phyloP scores from a whole-genome alignment of 208 protist species.

The Acanthamoeba sp. region DNA sequence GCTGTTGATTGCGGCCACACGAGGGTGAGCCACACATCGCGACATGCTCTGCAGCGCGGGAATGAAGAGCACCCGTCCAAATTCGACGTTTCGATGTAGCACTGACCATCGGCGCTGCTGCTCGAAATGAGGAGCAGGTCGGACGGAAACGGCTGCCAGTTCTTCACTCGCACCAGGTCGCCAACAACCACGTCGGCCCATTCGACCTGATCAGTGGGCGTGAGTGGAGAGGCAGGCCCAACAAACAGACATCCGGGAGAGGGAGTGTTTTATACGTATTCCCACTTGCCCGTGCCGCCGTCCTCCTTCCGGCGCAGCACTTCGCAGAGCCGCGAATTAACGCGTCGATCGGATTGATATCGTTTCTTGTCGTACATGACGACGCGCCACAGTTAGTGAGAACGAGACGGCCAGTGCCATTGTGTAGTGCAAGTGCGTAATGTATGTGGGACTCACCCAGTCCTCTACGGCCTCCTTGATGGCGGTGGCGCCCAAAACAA shows the following conservation, averaged over 20 bases:
- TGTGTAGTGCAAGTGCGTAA: too few relatives aligned
- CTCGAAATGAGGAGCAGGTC: slow-evolving; percentile 93
- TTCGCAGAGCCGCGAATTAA: slow-evolving; percentile 64
- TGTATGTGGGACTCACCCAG: slow-evolving; percentile 66
- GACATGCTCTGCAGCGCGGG: too few relatives aligned
- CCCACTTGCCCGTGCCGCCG: slow-evolving; percentile 91
- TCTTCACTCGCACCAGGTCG: slow-evolving; percentile 51
- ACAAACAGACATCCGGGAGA: not conserved
- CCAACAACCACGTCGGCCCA: slow-evolving; percentile 71
- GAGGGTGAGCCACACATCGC: not conserved
- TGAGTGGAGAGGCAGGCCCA: not conserved
- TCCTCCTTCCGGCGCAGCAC: slow-evolving; percentile 82
- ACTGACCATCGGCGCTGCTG: slow-evolving; percentile 84
- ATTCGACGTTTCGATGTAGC: slow-evolving; percentile 95
- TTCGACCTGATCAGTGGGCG: not conserved
- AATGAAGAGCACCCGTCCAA: slow-evolving; percentile 91
- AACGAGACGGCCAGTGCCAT: not conserved
- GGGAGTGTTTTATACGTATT: slow-evolving; percentile 85
- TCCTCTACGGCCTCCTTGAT: slow-evolving; percentile 90
- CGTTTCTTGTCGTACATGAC: slow-evolving; percentile 67
- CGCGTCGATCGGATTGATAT: slow-evolving; percentile 46
- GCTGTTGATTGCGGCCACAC: not conserved
- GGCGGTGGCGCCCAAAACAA: slow-evolving; percentile 86
- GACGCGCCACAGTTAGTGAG: not conserved
- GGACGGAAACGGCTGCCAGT: slow-evolving; percentile 93